Conservation (phyloP, 2,329 filamentous ascomycete species). For the Clonostachys solani region DNA sequence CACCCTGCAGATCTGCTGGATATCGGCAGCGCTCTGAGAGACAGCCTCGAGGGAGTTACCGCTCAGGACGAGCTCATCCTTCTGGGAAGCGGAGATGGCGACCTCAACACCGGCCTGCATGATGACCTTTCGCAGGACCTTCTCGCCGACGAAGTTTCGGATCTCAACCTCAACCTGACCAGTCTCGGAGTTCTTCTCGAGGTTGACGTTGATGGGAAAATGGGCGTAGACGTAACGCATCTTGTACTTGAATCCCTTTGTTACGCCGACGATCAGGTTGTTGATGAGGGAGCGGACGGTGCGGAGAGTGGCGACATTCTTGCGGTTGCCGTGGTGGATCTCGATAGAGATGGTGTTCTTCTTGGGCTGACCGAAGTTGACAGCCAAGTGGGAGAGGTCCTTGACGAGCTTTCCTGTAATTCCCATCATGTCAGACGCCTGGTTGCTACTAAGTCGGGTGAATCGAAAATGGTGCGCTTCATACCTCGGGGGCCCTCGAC, state of each 20-base stretch:
- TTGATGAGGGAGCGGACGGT: constrained; percentile 98
- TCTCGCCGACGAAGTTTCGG: constrained; percentile 99
- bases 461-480: constrained; percentile 12
- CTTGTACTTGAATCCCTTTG: constrained; percentile 99
- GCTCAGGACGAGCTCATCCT: constrained; percentile 91
- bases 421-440: constrained; percentile 1
- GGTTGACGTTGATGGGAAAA: constrained; percentile 99
- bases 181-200: constrained; percentile 93
- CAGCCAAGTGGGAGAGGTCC: constrained; percentile 93
- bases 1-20: constrained; percentile 99
- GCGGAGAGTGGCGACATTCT: constrained; percentile 96
- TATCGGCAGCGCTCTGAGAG: constrained; percentile 97
- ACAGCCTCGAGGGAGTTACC: constrained; percentile 98
- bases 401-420: constrained; percentile 86
- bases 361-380: constrained; percentile 88
- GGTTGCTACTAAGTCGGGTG: background rate
- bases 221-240: constrained; percentile 99
- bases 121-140: constrained; percentile 89
- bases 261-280: constrained; percentile 98
- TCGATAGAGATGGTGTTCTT: constrained; percentile 90
- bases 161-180: constrained; percentile 92
- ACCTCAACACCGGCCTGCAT: constrained; percentile 92
- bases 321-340: constrained; percentile 97
- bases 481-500: constrained; percentile 94
- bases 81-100: constrained; percentile 84